These are phyloP conservation scores for Kodamaea fungicola DNA, from an alignment of 1,139 yeast species.

Conservation along the genomic window DNA sequence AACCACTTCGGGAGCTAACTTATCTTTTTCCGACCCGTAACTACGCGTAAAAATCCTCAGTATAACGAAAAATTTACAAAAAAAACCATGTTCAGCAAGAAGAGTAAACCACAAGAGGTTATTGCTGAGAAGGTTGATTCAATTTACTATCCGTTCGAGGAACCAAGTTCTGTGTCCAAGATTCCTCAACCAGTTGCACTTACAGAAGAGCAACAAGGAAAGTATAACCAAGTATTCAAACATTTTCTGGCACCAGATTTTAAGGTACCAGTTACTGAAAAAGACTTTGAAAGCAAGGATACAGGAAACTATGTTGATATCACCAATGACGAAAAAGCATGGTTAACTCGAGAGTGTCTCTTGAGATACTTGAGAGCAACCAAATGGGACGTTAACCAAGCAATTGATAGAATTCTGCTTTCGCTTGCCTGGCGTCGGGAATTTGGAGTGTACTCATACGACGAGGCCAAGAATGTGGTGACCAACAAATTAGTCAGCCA, in stretches of 20 bases:
- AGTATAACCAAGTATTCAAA: slow-evolving; percentile 15
- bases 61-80: no score
- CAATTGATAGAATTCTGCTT: slow-evolving; percentile 39
- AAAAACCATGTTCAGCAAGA: slow-evolving; percentile 4
- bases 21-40: no score
- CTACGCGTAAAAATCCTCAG: no score
- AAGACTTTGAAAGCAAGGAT: slow-evolving; percentile 28
- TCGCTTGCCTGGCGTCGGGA: slow-evolving; percentile 49
- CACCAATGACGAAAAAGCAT: slow-evolving; percentile 34
- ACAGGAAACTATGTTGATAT: slow-evolving; percentile 16
- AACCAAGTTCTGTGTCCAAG: slow-evolving; percentile 43
- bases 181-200: slow-evolving; percentile 53
- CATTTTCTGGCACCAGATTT: slow-evolving; percentile 32
- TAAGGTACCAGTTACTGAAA: slow-evolving; percentile 32
- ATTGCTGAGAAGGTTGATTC: slow-evolving; percentile 10
- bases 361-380: slow-evolving; percentile 47
- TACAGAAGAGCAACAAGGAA: slow-evolving; percentile 20
- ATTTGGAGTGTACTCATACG: slow-evolving; percentile 35
- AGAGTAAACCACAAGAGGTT: slow-evolving; percentile 3
- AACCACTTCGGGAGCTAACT: no score
- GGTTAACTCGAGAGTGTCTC: slow-evolving; percentile 49
- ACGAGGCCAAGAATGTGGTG: slow-evolving; percentile 32
- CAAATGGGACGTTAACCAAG: slow-evolving; percentile 40
- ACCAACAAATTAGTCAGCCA: slow-evolving; percentile 29
- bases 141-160: slow-evolving; percentile 47